phyloP scores from a whole-genome alignment of 2,329 filamentous ascomycete species.

The Aspergillus neoniger region DNA sequence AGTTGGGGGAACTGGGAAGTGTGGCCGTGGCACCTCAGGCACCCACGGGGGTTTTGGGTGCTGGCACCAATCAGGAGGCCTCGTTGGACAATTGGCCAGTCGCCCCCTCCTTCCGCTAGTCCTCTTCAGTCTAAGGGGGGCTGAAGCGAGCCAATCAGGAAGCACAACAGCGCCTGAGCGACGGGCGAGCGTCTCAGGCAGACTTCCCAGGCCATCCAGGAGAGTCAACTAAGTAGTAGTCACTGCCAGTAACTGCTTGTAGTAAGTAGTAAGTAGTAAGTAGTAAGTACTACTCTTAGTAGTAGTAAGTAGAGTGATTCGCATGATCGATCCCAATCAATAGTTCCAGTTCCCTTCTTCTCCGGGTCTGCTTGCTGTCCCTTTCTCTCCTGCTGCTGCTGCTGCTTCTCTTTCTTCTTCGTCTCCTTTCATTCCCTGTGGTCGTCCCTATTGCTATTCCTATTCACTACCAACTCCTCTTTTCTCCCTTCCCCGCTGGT shows the following conservation, averaged over 20 bases:
- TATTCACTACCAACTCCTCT: not conserved
- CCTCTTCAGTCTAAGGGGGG: not conserved
- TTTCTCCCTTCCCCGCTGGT: not conserved
- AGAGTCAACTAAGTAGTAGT: too few species aligned
- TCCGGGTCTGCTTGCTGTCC: not conserved
- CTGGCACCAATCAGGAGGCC: conserved; percentile 7
- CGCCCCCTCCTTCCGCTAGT: conserved; percentile 5
- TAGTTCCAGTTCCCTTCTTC: not conserved
- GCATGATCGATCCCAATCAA: not conserved
- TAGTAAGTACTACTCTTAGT: too few species aligned
- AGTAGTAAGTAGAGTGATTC: not conserved
- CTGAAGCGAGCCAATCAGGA: conserved; percentile 18
- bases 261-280: too few species aligned
- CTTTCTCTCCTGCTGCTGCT: not conserved
- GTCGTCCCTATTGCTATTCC: conserved; percentile 6
- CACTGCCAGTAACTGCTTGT: too few species aligned
- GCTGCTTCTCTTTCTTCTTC: not conserved
- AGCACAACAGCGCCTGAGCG: not conserved
- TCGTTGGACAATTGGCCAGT: conserved; percentile 4
- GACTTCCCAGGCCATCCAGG: too few species aligned
- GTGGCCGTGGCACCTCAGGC: not conserved
- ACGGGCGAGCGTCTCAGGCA: conserved; percentile 17
- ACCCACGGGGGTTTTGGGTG: not conserved
- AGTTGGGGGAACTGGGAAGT: too few species aligned
- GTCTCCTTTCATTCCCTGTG: not conserved